phyloP scores from a whole-genome alignment of 495 filamentous ascomycete species.

The Daldinia vernicosa region DNA sequence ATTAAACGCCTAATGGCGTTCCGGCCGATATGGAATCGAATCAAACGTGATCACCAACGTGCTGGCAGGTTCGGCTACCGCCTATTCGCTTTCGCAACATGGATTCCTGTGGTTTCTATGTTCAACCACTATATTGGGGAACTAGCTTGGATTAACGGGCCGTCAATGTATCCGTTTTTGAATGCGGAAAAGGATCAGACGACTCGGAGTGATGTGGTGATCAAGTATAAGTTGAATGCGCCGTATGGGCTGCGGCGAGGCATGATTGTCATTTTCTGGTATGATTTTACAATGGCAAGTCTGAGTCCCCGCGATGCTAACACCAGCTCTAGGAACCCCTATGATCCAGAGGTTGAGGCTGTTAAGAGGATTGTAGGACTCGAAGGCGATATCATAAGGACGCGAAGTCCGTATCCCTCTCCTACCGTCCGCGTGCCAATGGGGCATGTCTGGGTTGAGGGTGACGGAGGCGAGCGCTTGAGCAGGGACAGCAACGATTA shows the following conservation, averaged over 20 bases:
- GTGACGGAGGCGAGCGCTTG: conserved; percentile 66
- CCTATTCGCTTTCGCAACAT: conserved; percentile 64
- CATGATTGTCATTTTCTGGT: conserved; percentile 66
- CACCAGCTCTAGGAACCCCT: conserved; percentile 63
- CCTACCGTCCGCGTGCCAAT: conserved; percentile 66
- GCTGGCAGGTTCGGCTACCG: conserved; percentile 53
- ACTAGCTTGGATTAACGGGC: conserved; percentile 69
- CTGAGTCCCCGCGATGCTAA: conserved; percentile 12
- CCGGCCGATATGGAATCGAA: conserved; percentile 47
- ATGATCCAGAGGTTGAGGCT: conserved; percentile 64
- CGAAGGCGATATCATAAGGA: conserved; percentile 72
- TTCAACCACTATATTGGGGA: conserved; percentile 70
- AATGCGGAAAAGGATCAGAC: conserved; percentile 70
- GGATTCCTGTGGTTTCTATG: conserved; percentile 70
- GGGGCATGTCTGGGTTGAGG: conserved; percentile 84
- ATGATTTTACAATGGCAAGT: background rate
- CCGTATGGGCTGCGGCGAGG: conserved; percentile 57
- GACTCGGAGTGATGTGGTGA: conserved; percentile 62
- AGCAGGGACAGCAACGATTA: conserved; percentile 79
- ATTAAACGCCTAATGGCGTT: conserved; percentile 43
- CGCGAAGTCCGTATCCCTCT: conserved; percentile 68
- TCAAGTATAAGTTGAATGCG: conserved; percentile 60
- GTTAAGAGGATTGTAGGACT: conserved; percentile 77
- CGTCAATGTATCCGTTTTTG: conserved; percentile 81
- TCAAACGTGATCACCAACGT: conserved; percentile 40